These are phyloP conservation scores for Jatropha podagrica DNA, from an alignment of 441 rosid genomes.

Conservation along the genomic window DNA sequence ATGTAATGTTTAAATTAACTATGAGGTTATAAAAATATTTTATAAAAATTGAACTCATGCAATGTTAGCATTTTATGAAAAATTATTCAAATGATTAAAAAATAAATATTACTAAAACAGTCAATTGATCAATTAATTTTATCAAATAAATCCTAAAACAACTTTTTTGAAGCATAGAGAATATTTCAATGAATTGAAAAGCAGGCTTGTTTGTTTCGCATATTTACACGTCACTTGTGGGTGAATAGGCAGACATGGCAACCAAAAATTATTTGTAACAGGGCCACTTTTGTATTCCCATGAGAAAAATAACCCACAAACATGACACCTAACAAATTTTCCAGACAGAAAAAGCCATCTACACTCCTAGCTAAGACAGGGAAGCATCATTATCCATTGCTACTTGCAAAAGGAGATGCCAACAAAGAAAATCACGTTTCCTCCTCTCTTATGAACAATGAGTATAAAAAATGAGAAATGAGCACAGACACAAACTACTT, in stretches of 20 bases:
- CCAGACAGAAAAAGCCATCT: neutral
- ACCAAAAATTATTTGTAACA: slow-evolving; percentile 12
- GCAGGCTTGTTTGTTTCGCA: neutral
- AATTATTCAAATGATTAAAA: too few relatives aligned
- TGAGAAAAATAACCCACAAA: neutral
- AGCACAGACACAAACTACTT: slow-evolving; percentile 6
- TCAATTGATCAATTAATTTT: too few relatives aligned
- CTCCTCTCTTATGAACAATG: neutral
- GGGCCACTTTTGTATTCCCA: slow-evolving; percentile 11
- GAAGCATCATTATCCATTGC: slow-evolving; percentile 1
- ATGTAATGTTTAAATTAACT: too few relatives aligned
- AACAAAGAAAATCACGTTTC: neutral
- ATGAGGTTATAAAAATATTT: too few relatives aligned
- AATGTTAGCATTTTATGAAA: too few relatives aligned
- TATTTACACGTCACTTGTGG: slow-evolving; percentile 15
- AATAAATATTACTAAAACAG: too few relatives aligned
- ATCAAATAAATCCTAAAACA: too few relatives aligned
- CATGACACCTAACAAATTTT: slow-evolving; percentile 13
- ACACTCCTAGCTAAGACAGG: slow-evolving; percentile 7
- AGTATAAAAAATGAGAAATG: slow-evolving; percentile 6
- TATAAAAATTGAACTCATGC: too few relatives aligned
- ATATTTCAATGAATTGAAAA: neutral
- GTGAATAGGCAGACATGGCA: neutral
- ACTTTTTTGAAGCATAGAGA: neutral
- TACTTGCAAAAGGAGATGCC: neutral